These are phyloP conservation scores for Kazachstania sp. DNA, from an alignment of 1,139 yeast genomes.

Conservation along the genomic window DNA sequence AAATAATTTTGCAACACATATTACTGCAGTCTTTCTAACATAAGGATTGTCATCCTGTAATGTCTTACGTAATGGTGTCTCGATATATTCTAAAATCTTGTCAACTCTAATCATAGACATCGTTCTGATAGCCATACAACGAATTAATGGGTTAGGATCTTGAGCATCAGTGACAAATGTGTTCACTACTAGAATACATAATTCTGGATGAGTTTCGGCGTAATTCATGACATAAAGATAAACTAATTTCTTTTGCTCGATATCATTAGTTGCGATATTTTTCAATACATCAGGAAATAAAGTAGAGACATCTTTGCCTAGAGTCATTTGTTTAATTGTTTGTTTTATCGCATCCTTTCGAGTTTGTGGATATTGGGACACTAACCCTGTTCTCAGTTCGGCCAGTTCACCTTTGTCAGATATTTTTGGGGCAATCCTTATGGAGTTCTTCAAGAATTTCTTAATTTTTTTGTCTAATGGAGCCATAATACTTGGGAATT, in stretches of 20 bases:
- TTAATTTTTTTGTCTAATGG: constrained; percentile 31
- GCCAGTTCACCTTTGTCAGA: constrained; percentile 61
- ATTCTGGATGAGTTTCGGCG: constrained; percentile 92
- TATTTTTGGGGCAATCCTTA: constrained; percentile 32
- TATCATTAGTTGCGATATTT: constrained; percentile 93
- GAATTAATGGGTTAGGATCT: constrained; percentile 91
- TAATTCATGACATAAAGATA: constrained; percentile 93
- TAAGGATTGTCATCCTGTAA: constrained; percentile 91
- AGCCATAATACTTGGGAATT: constrained; percentile 16
- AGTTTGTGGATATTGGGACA: constrained; percentile 89
- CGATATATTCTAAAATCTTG: constrained; percentile 91
- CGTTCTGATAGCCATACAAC: constrained; percentile 94
- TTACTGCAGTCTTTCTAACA: constrained; percentile 95
- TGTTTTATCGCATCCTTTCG: constrained; percentile 94
- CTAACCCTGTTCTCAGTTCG: constrained; percentile 82
- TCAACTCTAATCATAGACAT: constrained; percentile 98
- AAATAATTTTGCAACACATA: constrained; percentile 91
- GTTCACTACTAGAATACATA: constrained; percentile 91
- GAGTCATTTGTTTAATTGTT: constrained; percentile 96
- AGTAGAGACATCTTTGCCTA: constrained; percentile 95
- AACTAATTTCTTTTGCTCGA: constrained; percentile 93
- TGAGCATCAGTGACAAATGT: constrained; percentile 95
- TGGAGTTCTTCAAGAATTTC: constrained; percentile 30
- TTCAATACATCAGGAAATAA: constrained; percentile 93
- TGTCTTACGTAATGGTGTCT: constrained; percentile 78